Evolutionary conservation across 306 rosid genomes (phyloP), one percentile per base, ranked within the genome.

Genomic region (Quercus dentata): DNA sequence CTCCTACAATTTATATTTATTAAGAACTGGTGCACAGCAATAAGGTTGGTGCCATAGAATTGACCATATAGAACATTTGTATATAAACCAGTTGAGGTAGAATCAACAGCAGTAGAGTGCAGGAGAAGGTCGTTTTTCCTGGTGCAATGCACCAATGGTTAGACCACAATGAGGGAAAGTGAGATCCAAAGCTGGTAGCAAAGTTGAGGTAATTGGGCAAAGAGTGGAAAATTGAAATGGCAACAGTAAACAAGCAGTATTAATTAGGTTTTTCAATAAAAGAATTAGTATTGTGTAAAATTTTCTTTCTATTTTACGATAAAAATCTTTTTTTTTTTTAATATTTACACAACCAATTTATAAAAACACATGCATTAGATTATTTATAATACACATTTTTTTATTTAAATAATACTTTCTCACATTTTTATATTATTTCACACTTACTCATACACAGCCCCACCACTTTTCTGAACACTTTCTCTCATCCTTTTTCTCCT

Each of bases 311-410:
- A 38, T 38, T 38, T 38, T 38, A 38, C 3, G 3, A 38, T 7
- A 38, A 38, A 38, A 38, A 2, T 0, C 11, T 7, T 1, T 2
- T 6, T 38, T 38, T 33, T 2, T 1, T 6, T 5, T 5, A 28
- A 28, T 28, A 6, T 38, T 38, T 38, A 38, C 2, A 7, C 44
- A 6, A 38, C 1, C 1, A 38, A 38, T 38, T 38, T 38, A 3
- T 2, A 38, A 38, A 38, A 7, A 38, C 11, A 2, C 11, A 0
- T 0, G 0, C 0, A 38, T 38, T 7, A 6, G 0, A 38, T 38
- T 38, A 7, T 38, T 0, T 38, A 38, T 7, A 7, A 7, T 38
- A 7, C 0, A 2, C 11, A 1, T 0, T 38, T 2, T 6, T 38
- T 38, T 7, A 2, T 38, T 38, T 38, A 38, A 7, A 38, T 38